Percentiles rank a stretch among this genome's conserved stretches.
These are phyloP conservation scores for Glonium stellatum DNA, from an alignment of 495 filamentous ascomycete species.

Conservation along the genomic window DNA sequence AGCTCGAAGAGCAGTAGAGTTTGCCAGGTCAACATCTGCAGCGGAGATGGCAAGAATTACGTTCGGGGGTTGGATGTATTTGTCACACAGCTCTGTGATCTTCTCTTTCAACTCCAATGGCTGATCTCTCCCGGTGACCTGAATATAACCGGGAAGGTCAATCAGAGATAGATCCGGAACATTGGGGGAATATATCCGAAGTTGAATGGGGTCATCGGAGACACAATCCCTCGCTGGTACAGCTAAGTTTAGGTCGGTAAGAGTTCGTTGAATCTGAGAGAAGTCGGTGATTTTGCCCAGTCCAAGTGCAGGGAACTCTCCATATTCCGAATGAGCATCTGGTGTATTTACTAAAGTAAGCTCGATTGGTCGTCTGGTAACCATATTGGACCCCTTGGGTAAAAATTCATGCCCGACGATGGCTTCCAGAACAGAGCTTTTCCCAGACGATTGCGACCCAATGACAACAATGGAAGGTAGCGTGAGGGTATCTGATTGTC, in stretches of 20 bases:
- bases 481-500: slow-evolving; percentile 79
- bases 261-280: slow-evolving; percentile 78
- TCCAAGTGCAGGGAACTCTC: slow-evolving; percentile 90
- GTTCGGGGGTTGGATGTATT: slow-evolving; percentile 94
- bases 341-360: slow-evolving; percentile 95
- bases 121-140: slow-evolving; percentile 85
- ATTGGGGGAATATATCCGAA: slow-evolving; percentile 89
- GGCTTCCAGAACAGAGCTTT: slow-evolving; percentile 94
- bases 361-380: slow-evolving; percentile 92
- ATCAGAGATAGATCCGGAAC: slow-evolving; percentile 95
- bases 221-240: slow-evolving; percentile 88
- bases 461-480: slow-evolving; percentile 97
- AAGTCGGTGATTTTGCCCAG: slow-evolving; percentile 92
- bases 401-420: slow-evolving; percentile 98
- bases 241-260: slow-evolving; percentile 91
- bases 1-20: slow-evolving; percentile 86
- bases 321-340: slow-evolving; percentile 82
- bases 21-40: slow-evolving; percentile 93
- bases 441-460: slow-evolving; percentile 95
- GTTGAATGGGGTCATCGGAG: slow-evolving; percentile 91
- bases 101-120: slow-evolving; percentile 88
- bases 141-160: slow-evolving; percentile 95
- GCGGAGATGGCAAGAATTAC: slow-evolving; percentile 96
- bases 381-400: slow-evolving; percentile 97
- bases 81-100: slow-evolving; percentile 94